These are phyloP conservation scores for Mycena kentingensis DNA, from an alignment of 768 basidiomycete species.

Conservation along the genomic window DNA sequence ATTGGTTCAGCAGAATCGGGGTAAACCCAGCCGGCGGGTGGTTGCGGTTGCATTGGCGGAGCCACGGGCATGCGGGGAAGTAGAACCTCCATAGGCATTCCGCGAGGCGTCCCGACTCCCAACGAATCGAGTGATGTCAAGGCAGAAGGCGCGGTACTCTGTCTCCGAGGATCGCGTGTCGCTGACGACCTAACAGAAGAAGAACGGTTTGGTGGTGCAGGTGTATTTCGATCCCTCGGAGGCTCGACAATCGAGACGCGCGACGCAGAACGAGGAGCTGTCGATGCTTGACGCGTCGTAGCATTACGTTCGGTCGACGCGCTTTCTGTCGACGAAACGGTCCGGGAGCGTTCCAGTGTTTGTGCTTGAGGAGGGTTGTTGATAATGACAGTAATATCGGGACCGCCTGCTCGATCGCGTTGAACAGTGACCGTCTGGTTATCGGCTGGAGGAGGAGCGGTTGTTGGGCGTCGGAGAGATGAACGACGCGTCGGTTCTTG, in stretches of 20 bases:
- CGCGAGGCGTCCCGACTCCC: not conserved
- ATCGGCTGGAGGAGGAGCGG: no score
- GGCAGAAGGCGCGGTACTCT: not conserved
- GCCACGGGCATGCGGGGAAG: not conserved
- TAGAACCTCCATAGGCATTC: not conserved
- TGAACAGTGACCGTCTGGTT: not conserved
- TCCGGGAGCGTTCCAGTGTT: not conserved
- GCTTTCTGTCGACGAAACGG: not conserved
- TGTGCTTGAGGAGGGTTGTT: not conserved
- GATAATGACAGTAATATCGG: not conserved
- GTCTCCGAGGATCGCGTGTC: not conserved
- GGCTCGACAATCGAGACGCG: not conserved
- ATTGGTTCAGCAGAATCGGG: not conserved
- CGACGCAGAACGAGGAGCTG: not conserved
- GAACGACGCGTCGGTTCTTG: no score
- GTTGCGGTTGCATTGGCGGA: not conserved
- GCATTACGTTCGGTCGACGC: no score
- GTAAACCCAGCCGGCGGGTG: not conserved
- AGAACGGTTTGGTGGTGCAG: not conserved
- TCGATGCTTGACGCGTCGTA: not conserved
- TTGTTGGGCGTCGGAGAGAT: no score
- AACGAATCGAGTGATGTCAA: not conserved
- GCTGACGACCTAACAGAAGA: not conserved
- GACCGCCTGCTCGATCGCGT: not conserved
- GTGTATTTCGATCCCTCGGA: no score